phyloP scores from a whole-genome alignment of 2,329 filamentous ascomycete genomes.

The Sclerotinia trifoliorum region DNA sequence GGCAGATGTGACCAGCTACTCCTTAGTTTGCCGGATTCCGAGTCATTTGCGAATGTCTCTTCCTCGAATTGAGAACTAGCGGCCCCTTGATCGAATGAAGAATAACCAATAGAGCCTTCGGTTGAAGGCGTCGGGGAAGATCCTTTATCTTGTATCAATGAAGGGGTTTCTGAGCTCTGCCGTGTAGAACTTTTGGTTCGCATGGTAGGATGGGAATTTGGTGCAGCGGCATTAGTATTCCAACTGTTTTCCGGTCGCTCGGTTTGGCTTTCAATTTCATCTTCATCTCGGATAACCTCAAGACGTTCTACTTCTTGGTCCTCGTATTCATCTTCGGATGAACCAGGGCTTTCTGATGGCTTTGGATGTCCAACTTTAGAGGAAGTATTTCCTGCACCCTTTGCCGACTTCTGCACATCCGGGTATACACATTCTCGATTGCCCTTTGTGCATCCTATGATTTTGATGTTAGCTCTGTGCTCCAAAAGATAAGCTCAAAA shows the following conservation, averaged over 20 bases:
- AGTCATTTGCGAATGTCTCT: slow-evolving; percentile 36
- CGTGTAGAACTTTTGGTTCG: slow-evolving; percentile 43
- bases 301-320: slow-evolving; percentile 50
- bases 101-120: slow-evolving; percentile 39
- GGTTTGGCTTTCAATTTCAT: slow-evolving; percentile 42
- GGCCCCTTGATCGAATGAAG: slow-evolving; percentile 27
- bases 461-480: slow-evolving; percentile 31
- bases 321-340: slow-evolving; percentile 52
- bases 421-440: slow-evolving; percentile 89
- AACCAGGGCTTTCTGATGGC: slow-evolving; percentile 45
- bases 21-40: slow-evolving; percentile 25
- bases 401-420: slow-evolving; percentile 54
- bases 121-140: slow-evolving; percentile 54
- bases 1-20: slow-evolving; percentile 59
- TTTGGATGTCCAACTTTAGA: slow-evolving; percentile 41
- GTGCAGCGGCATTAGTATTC: neutral
- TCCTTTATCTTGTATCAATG: slow-evolving; percentile 51
- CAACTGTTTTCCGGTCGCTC: slow-evolving; percentile 22
- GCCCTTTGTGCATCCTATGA: slow-evolving; percentile 81
- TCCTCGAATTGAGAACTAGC: slow-evolving; percentile 25
- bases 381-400: slow-evolving; percentile 28
- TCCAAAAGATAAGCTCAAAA: slow-evolving; percentile 1
- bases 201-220: slow-evolving; percentile 43
- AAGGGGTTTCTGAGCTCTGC: slow-evolving; percentile 54
- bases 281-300: slow-evolving; percentile 55